Conservation (phyloP, 129 eudicot species). For the Helichrysum umbraculigerum region DNA sequence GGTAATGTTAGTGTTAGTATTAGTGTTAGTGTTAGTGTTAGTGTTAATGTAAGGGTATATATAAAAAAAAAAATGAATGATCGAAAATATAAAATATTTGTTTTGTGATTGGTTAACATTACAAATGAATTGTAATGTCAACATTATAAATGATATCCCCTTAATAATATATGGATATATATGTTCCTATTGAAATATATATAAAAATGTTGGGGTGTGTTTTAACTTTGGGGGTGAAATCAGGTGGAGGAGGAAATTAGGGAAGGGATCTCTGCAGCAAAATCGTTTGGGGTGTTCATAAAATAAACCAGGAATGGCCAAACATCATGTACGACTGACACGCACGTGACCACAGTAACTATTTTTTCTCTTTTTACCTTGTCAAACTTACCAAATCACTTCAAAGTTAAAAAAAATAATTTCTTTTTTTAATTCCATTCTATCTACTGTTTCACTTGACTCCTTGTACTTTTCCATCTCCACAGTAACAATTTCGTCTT, state of each 20-base stretch:
- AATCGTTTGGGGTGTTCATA: conserved; percentile 20
- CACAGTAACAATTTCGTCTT: not conserved
- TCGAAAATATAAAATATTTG: too few relatives aligned
- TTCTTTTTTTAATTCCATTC: not conserved
- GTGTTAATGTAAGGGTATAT: too few relatives aligned
- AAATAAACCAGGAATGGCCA: conserved; percentile 26
- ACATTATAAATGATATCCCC: too few relatives aligned
- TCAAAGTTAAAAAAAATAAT: not conserved
- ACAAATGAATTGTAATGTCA: too few relatives aligned
- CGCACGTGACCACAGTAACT: conserved; percentile 16
- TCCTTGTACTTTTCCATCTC: conserved; percentile 9
- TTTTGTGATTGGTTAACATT: too few relatives aligned
- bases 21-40: too few relatives aligned
- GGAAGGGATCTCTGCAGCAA: conserved; percentile 11
- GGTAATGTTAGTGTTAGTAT: too few relatives aligned
- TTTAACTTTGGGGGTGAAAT: not conserved
- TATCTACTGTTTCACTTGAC: conserved; percentile 15
- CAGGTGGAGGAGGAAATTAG: not conserved
- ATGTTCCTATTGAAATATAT: too few relatives aligned
- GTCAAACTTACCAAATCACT: conserved; percentile 20
- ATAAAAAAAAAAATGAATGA: too few relatives aligned
- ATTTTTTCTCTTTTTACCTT: not conserved
- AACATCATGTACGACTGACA: conserved; percentile 22
- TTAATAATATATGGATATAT: too few relatives aligned
- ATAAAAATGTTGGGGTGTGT: not conserved